These are phyloP conservation scores for Conticribra guillardii DNA, from an alignment of 108 stramenopile species.

Conservation along the genomic window DNA sequence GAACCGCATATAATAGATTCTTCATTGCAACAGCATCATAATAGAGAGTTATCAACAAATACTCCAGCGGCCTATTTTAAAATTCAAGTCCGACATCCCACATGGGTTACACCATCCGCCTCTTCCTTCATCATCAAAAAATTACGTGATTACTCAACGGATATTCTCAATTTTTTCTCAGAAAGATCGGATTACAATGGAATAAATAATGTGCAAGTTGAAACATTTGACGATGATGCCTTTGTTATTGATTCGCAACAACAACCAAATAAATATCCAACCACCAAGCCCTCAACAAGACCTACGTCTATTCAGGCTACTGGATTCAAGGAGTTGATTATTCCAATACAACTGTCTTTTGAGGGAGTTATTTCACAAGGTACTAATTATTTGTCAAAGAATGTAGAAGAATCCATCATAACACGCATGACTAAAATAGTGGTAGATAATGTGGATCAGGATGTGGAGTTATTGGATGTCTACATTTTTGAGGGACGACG, in stretches of 20 bases:
- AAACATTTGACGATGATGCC: neutral
- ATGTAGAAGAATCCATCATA: neutral
- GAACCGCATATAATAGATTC: no score
- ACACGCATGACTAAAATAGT: neutral
- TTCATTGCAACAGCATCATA: no score
- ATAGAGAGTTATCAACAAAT: no score
- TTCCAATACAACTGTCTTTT: neutral
- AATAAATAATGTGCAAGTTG: neutral
- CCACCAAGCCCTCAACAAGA: neutral
- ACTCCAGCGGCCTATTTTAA: no score
- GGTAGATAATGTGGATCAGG: neutral
- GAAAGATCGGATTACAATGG: neutral
- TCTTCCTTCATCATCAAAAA: neutral
- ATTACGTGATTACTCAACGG: neutral
- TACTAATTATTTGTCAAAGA: neutral
- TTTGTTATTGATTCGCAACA: neutral
- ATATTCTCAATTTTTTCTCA: neutral
- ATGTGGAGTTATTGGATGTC: neutral
- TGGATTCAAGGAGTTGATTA: neutral
- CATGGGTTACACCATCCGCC: neutral
- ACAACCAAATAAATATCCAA: neutral
- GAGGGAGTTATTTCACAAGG: neutral
- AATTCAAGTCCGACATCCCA: slow-evolving; percentile 6
- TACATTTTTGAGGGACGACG: no score
- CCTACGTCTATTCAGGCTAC: neutral